A percentile compares a stretch with the other conserved stretches of the same genome.
phyloP scores from a whole-genome alignment of 164 flowering plant species.

The Cinnamomum chago region DNA sequence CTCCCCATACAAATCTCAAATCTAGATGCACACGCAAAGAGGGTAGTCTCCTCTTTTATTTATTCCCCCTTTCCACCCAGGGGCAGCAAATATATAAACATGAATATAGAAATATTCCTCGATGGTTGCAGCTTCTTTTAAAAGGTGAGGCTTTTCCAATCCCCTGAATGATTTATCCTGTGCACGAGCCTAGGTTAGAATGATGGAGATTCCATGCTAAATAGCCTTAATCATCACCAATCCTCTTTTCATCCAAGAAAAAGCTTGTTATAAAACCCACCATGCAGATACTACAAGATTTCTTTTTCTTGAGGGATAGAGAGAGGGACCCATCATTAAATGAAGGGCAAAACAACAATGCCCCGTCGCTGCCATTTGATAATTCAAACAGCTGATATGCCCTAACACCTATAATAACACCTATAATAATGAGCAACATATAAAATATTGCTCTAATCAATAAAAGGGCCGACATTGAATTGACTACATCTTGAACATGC shows the following conservation, averaged over 20 bases:
- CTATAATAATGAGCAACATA: too few relatives aligned
- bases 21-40: not conserved
- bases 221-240: constrained; percentile 1
- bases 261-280: not conserved
- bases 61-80: not conserved
- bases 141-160: not conserved
- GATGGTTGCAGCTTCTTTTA: not conserved
- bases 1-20: not conserved
- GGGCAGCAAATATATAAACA: too few relatives aligned
- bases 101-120: not conserved
- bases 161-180: not conserved
- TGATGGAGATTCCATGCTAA: constrained; percentile 7
- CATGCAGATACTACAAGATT: constrained; percentile 1
- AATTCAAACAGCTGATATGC: too few relatives aligned
- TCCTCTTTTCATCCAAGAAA: too few relatives aligned
- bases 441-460: too few relatives aligned
- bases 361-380: not conserved
- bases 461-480: too few relatives aligned
- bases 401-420: too few relatives aligned
- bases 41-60: constrained; percentile 1
- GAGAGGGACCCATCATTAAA: too few relatives aligned
- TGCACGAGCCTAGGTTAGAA: constrained; percentile 4
- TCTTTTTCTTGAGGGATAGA: not conserved
- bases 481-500: too few relatives aligned
- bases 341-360: not conserved